Evolutionary conservation across 495 filamentous ascomycete species (phyloP).

Genomic region (Acidomyces sp.): DNA sequence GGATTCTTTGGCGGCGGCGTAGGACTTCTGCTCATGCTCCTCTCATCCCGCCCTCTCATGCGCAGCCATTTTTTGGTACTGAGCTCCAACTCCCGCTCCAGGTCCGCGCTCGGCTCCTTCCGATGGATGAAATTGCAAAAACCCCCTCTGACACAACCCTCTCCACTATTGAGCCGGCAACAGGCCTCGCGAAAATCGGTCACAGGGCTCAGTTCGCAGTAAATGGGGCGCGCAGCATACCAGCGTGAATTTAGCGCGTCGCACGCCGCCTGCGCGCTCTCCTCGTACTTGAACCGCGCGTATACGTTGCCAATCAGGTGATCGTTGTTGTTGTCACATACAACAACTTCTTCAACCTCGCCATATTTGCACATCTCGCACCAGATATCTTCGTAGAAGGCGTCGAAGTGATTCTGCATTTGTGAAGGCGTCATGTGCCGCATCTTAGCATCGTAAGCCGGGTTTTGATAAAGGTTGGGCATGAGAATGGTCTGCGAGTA

Average conservation of each 20-base stretch:
- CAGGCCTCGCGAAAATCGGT: conserved; percentile 98
- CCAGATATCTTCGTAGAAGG: conserved; percentile 99
- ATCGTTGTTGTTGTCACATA: conserved; percentile 71
- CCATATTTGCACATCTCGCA: conserved; percentile 68
- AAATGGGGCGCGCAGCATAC: conserved; percentile 95
- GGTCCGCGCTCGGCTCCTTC: conserved; percentile 77
- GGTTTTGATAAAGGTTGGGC: conserved; percentile 98
- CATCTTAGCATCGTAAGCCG: conserved; percentile 90
- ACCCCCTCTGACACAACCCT: conserved; percentile 88
- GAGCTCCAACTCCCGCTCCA: conserved; percentile 77
- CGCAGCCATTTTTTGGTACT: conserved; percentile 93
- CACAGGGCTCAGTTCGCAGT: conserved; percentile 92
- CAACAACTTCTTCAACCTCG: conserved; percentile 35
- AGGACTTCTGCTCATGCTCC: conserved; percentile 49
- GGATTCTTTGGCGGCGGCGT: conserved; percentile 33
- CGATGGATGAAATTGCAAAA: conserved; percentile 99
- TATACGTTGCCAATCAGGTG: conserved; percentile 99
- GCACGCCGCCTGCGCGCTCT: conserved; percentile 83
- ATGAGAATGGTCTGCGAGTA: conserved; percentile 96
- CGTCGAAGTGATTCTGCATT: conserved; percentile 97
- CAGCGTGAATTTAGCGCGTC: conserved; percentile 87
- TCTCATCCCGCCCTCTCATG: conserved; percentile 67
- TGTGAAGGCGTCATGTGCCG: conserved; percentile 80
- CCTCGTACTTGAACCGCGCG: conserved; percentile 99
- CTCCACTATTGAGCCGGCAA: conserved; percentile 84